Base-by-base conservation (phyloP, 306 rosid species). In the Quercus suber region DNA sequence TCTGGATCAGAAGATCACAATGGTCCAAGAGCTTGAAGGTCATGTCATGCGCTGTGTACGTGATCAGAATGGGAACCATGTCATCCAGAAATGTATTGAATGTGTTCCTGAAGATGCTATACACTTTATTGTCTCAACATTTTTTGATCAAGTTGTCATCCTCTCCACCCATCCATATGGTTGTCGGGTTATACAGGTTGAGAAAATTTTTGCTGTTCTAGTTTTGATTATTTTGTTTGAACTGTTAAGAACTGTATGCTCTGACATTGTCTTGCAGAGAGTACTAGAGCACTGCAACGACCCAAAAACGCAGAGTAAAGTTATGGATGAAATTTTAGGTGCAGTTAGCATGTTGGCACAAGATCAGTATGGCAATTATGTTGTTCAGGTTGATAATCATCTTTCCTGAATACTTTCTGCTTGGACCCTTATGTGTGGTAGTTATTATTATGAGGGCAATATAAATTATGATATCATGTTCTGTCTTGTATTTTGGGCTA, bases 31-130 rank as follows among this genome's bases (percentile, higher is more conserved):
- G 78, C 99, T 95, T 73, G 98, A 95, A 12, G 94, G 99, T 25
- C 85, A 90, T 75, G 67, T 95, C 35, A 95, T 92, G 96, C 99
- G 97, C 63, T 92, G 99, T 80, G 98, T 95, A 5, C 97, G 98
- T 21, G 99, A 95, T 89, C 99, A 95, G 84, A 95, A 95, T 80
- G 99, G 99, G 59, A 95, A 95, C 83, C 99, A 95, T 82, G 99
- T 95, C 65, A 85, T 95, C 78, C 98, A 95, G 83, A 95, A 92
- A 79, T 92, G 99, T 79, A 95, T 95, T 73, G 99, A 95, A 86
- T 91, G 95, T 86, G 95, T 94, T 41, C 97, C 99, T 74, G 99
- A 94, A 71, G 92, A 87, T 76, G 92, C 87, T 11, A 89, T 91
- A 76, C 56, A 82, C 68, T 95, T 95, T 75, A 95, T 95, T 79